Percentiles rank a stretch among this genome's conserved stretches.
These are phyloP conservation scores for Microdochium paspali DNA, from an alignment of 2,329 filamentous ascomycete genomes.

Conservation along the genomic window DNA sequence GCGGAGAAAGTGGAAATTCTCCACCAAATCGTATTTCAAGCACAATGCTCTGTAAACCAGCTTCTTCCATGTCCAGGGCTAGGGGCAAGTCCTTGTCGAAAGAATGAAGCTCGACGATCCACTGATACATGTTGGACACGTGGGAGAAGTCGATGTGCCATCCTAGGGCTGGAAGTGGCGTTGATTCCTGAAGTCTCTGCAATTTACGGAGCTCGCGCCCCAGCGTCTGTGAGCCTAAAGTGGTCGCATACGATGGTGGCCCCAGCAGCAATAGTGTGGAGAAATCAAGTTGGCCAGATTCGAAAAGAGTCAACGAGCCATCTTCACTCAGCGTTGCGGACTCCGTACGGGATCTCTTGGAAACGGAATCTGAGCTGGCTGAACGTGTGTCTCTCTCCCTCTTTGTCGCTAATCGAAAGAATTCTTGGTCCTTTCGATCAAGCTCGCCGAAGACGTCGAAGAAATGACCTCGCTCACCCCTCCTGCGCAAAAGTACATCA, in stretches of 20 bases:
- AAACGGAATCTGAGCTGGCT: too few relatives aligned
- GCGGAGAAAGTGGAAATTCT: constrained; percentile 68
- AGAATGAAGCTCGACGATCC: constrained; percentile 83
- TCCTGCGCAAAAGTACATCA: constrained; percentile 1
- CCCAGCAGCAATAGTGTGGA: constrained; percentile 53
- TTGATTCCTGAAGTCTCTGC: constrained; percentile 52
- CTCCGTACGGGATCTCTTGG: too few relatives aligned
- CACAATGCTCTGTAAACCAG: constrained; percentile 57
- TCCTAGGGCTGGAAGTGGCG: constrained; percentile 57
- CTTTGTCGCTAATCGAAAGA: background rate
- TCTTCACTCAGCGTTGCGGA: constrained; percentile 5
- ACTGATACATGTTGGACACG: constrained; percentile 73
- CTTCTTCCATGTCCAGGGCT: constrained; percentile 61
- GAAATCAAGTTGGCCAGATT: constrained; percentile 56
- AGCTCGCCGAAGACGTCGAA: constrained; percentile 36
- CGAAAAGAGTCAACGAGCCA: constrained; percentile 36
- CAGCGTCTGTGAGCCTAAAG: constrained; percentile 50
- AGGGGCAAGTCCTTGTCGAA: constrained; percentile 64
- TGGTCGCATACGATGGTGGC: constrained; percentile 55
- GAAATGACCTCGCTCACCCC: constrained; percentile 13
- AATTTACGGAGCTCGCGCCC: constrained; percentile 56
- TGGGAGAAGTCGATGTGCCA: constrained; percentile 70
- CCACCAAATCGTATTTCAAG: constrained; percentile 74
- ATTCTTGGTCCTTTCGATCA: constrained; percentile 1
- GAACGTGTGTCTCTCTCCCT: too few relatives aligned